Conservation (phyloP, 2,329 filamentous ascomycete genomes). For the Amauroascus verrucosus region DNA sequence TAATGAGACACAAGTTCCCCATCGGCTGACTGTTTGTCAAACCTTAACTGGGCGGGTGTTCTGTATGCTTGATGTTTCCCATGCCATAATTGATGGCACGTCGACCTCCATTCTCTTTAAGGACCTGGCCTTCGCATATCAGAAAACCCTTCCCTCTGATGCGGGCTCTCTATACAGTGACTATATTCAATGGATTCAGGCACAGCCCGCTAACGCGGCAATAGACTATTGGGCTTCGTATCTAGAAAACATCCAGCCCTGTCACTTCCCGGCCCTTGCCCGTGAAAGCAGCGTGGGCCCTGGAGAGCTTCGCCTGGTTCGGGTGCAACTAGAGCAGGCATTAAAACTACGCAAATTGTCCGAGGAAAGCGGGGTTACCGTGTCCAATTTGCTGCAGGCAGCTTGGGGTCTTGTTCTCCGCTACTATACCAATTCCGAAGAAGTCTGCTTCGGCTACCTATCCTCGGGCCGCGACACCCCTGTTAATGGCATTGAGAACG, state of each 20-base stretch:
- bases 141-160: neutral
- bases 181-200: constrained; percentile 8
- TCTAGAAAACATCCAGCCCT: constrained; percentile 19
- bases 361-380: neutral
- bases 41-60: constrained; percentile 23
- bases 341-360: neutral
- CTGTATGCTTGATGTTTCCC: constrained; percentile 35
- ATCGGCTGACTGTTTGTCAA: constrained; percentile 30
- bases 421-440: constrained; percentile 38
- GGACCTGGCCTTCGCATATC: constrained; percentile 31
- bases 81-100: constrained; percentile 37
- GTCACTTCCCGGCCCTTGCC: constrained; percentile 6
- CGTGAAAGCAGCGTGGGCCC: neutral
- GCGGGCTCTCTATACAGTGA: neutral
- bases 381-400: constrained; percentile 9
- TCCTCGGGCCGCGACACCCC: constrained; percentile 45
- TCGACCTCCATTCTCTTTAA: constrained; percentile 35
- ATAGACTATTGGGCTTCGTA: constrained; percentile 21
- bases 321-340: neutral
- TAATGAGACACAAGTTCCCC: constrained; percentile 22
- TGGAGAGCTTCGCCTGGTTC: neutral
- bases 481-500: constrained; percentile 39
- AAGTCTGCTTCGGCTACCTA: constrained; percentile 47
- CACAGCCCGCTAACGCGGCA: neutral
- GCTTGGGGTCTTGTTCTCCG: constrained; percentile 41